Evolutionary conservation across 1,139 yeast species (phyloP), one percentile per base, ranked within the genome.

Genomic region (Petasospora fabianii): DNA sequence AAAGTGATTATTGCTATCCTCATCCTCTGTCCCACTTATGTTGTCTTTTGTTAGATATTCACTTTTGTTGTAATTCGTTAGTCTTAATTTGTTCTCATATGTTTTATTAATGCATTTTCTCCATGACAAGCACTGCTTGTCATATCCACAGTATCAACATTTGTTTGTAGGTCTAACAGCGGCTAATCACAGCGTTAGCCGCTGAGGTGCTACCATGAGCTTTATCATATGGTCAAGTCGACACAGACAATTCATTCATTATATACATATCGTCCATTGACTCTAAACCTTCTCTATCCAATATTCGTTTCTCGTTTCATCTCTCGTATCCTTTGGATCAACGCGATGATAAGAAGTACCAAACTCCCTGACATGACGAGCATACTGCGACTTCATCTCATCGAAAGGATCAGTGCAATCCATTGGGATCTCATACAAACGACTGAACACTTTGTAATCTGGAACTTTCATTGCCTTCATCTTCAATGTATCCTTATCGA

Each of bases 251-350:
- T 10, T 8, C 10, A 10, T 20, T 8, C 22, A 10, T 20, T 10
- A 20, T 8, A 10, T 20, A 10, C 22, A 8, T 10, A 7, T 20
- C 6, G 6, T 6, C 10, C 22, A 7, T 7, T 20, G 22, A 20
- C 9, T 20, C 22, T 22, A 38, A 8, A 39, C 17, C 36, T 51
- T 50, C 32, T 54, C 56, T 3, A 54, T 50, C 58, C 58, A 54
- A 31, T 31, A 50, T 20, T 36, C 30, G 36, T 53, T 51, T 13
- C 35, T 37, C 10, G 45, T 16, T 21, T 42, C 49, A 26, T 47
- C 48, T 34, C 52, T 33, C 3, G 16, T 12, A 4, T 41, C 47
- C 3, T 32, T 20, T 6, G 38, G 30, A 3, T 33, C 22, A 38
- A 45, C 39, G 9, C 16, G 27, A 30, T 47, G 33, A 30, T 34